phyloP scores from a whole-genome alignment of 2,329 filamentous ascomycete genomes.

The Waltergamsia citrina region DNA sequence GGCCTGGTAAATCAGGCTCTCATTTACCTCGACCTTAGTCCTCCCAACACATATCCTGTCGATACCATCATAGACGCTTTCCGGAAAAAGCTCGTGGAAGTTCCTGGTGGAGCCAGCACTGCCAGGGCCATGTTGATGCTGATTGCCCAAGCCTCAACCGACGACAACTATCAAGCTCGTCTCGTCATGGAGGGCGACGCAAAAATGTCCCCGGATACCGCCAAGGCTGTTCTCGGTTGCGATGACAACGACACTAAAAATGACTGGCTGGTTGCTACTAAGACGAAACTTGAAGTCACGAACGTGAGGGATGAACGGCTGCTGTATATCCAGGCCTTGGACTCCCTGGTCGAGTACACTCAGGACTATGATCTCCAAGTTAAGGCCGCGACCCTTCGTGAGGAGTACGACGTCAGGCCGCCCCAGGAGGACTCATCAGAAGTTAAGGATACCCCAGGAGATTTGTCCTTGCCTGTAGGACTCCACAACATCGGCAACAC shows the following conservation, averaged over 20 bases:
- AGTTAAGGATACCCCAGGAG: constrained; percentile 10
- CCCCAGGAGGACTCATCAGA: not conserved
- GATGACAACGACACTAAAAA: not conserved
- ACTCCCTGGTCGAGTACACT: not conserved
- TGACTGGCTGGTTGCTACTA: not conserved
- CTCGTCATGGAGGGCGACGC: constrained; percentile 22
- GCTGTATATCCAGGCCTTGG: not conserved
- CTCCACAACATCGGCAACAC: constrained; percentile 94
- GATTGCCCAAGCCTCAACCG: constrained; percentile 21
- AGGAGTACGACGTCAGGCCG: constrained; percentile 1
- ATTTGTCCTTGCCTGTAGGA: constrained; percentile 64
- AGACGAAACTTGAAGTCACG: not conserved
- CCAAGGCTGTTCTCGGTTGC: constrained; percentile 17
- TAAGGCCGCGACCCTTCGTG: not conserved
- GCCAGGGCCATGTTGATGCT: constrained; percentile 22
- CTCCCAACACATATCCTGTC: constrained; percentile 23
- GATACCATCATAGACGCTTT: constrained; percentile 24
- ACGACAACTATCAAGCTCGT: constrained; percentile 21
- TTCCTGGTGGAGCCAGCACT: constrained; percentile 19
- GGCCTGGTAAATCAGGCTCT: constrained; percentile 21
- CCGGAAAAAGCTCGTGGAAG: constrained; percentile 17
- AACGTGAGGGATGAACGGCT: not conserved
- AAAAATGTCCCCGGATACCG: constrained; percentile 25
- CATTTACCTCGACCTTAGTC: constrained; percentile 21
- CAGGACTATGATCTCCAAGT: not conserved